These are phyloP conservation scores for Vanrija humicola DNA, from an alignment of 1,284 basidiomycete genomes.

Conservation along the genomic window DNA sequence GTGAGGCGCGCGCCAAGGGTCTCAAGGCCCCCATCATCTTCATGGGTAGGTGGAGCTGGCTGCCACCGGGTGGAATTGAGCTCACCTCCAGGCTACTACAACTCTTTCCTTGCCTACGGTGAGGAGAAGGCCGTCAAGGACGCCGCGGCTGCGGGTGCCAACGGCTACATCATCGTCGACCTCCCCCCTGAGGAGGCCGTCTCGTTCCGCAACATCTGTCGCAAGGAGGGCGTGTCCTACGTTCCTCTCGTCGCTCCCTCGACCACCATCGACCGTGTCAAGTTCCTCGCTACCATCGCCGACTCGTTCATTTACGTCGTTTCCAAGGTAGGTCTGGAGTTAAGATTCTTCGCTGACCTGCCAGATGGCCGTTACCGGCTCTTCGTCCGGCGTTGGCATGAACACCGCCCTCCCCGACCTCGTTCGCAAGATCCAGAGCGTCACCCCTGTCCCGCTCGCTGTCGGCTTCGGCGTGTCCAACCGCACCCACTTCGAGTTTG, in stretches of 20 bases:
- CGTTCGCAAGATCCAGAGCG: constrained; percentile 63
- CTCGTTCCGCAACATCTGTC: constrained; percentile 82
- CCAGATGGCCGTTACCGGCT: constrained; percentile 97
- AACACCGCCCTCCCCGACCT: constrained; percentile 75
- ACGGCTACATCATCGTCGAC: constrained; percentile 97
- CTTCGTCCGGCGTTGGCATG: constrained; percentile 67
- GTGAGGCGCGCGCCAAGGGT: constrained; percentile 73
- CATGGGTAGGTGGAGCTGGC: constrained; percentile 67
- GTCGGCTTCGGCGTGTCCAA: constrained; percentile 97
- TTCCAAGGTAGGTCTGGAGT: constrained; percentile 62
- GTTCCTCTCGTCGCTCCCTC: constrained; percentile 94
- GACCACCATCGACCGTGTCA: constrained; percentile 79
- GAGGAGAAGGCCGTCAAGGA: constrained; percentile 90
- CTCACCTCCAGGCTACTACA: constrained; percentile 75
- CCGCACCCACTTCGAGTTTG: constrained; percentile 82
- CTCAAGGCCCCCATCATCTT: constrained; percentile 81
- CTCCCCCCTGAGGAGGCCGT: constrained; percentile 95
- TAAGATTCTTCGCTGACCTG: not conserved
- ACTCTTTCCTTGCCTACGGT: constrained; percentile 89
- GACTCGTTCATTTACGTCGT: constrained; percentile 98
- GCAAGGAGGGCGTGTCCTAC: constrained; percentile 80
- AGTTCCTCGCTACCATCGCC: constrained; percentile 86
- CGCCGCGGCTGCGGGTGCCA: constrained; percentile 82
- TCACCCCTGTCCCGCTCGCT: constrained; percentile 75
- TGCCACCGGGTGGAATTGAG: not conserved